Percentiles rank a stretch among this genome's conserved stretches.
phyloP scores from a whole-genome alignment of 2,329 filamentous ascomycete genomes.

The Mycocentrospora acerina region DNA sequence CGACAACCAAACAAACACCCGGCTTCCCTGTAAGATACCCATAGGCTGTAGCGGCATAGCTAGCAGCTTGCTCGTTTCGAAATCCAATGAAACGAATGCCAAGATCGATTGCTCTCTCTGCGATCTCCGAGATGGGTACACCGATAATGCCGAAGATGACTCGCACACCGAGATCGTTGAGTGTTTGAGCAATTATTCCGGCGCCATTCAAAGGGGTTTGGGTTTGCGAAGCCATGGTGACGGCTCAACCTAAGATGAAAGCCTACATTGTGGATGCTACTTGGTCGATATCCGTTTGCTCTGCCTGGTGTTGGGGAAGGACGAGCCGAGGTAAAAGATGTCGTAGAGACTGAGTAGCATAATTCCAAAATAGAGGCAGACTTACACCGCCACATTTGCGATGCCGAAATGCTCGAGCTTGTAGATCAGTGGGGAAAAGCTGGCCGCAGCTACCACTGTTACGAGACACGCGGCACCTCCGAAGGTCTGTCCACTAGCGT shows the following conservation, averaged over 20 bases:
- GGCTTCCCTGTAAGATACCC: slow-evolving; percentile 59
- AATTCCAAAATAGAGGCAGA: too few relatives aligned
- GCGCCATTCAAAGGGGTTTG: too few relatives aligned
- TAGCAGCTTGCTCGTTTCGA: slow-evolving; percentile 60
- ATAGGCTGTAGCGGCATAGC: slow-evolving; percentile 61
- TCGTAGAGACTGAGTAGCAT: too few relatives aligned
- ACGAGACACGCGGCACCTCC: too few relatives aligned
- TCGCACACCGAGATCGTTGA: slow-evolving; percentile 52
- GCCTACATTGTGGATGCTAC: not conserved
- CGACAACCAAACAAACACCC: slow-evolving; percentile 60
- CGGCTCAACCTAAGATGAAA: not conserved
- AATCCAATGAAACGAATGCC: slow-evolving; percentile 62
- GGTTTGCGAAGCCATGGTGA: not conserved
- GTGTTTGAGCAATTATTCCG: slow-evolving; percentile 47
- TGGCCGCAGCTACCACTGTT: too few relatives aligned
- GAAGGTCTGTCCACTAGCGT: too few relatives aligned
- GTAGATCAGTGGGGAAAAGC: too few relatives aligned
- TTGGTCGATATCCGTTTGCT: too few relatives aligned
- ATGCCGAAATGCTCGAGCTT: too few relatives aligned
- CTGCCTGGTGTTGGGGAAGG: too few relatives aligned
- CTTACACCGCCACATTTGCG: too few relatives aligned
- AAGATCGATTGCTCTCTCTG: slow-evolving; percentile 57
- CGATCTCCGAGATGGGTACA: slow-evolving; percentile 59
- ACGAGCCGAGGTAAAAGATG: too few relatives aligned
- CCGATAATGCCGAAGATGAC: slow-evolving; percentile 58